A percentile compares a stretch with the other conserved stretches of the same genome.
These are phyloP conservation scores for Euclidium syriacum DNA, from an alignment of 345 rosid genomes.

Conservation along the genomic window DNA sequence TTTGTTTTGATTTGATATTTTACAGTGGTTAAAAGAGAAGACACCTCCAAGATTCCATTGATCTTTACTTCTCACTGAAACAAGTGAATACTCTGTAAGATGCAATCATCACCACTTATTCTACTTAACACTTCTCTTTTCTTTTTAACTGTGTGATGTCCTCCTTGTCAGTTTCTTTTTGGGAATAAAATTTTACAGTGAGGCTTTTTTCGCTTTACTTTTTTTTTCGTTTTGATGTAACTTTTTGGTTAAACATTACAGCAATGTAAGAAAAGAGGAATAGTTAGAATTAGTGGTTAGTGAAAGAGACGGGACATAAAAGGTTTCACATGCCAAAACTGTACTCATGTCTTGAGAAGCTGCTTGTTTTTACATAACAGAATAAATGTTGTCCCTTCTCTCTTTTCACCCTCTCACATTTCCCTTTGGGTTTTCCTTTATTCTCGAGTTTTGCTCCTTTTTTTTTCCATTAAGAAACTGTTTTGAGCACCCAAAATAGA, in stretches of 20 bases:
- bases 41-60: neutral
- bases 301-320: slow-evolving; percentile 29
- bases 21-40: neutral
- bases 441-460: neutral
- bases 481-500: neutral
- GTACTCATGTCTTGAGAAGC: slow-evolving; percentile 10
- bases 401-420: neutral
- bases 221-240: neutral
- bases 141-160: neutral
- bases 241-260: neutral
- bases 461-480: neutral
- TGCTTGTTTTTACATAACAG: slow-evolving; percentile 8
- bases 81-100: slow-evolving; percentile 18
- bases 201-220: neutral
- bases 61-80: slow-evolving; percentile 10
- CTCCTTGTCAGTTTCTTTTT: neutral
- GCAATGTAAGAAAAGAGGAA: slow-evolving; percentile 16
- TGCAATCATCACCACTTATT: slow-evolving; percentile 3
- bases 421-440: neutral
- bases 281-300: slow-evolving; percentile 20
- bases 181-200: slow-evolving; percentile 9
- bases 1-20: neutral
- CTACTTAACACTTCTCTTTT: neutral
- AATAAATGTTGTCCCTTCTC: neutral
- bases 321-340: slow-evolving; percentile 28